Evolutionary conservation across 1,284 basidiomycete species (phyloP).

Genomic region (Tausonia pullulans): DNA sequence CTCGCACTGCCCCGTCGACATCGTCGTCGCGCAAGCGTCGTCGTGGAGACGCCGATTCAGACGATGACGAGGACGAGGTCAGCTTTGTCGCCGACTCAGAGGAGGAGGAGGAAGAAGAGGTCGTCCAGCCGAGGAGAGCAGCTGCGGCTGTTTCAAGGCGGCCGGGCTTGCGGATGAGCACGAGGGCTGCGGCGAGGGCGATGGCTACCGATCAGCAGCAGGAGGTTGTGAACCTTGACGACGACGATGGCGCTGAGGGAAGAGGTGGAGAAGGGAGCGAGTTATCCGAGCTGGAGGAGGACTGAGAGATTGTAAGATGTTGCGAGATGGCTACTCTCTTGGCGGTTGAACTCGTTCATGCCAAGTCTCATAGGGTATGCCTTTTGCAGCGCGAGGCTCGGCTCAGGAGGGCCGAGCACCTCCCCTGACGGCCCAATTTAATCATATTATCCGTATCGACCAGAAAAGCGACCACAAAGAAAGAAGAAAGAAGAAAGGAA

Average conservation of each 20-base stretch:
- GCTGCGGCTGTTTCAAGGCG: neutral
- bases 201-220: neutral
- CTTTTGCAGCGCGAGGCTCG: no score
- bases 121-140: neutral
- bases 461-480: no score
- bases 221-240: slow-evolving; percentile 23
- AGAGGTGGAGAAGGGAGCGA: slow-evolving; percentile 40
- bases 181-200: no score
- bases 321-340: no score
- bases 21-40: neutral
- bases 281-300: slow-evolving; percentile 32
- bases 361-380: no score
- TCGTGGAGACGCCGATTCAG: neutral
- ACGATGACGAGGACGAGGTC: slow-evolving; percentile 11
- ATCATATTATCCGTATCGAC: no score
- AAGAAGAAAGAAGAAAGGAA: no score
- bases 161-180: no score
- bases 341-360: no score
- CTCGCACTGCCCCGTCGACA: neutral
- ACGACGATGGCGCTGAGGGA: slow-evolving; percentile 38
- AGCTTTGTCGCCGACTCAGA: neutral
- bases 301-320: neutral
- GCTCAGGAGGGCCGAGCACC: no score
- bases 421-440: no score
- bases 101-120: neutral